Base-by-base conservation (phyloP, 2,329 filamentous ascomycete species). In the Dactylonectria estremocensis region DNA sequence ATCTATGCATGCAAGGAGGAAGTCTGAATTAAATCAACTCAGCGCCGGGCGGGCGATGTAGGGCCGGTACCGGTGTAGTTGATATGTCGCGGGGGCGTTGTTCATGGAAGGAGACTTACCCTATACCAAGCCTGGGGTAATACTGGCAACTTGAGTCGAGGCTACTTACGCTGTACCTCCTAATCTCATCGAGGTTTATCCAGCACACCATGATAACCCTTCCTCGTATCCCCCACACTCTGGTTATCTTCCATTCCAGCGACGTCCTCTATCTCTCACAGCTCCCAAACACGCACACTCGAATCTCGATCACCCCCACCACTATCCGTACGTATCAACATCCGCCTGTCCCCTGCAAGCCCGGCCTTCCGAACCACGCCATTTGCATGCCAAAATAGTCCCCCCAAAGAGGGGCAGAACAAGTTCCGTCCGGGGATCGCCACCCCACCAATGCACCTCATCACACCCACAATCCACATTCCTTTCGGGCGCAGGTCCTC, bases 401-500 rank as follows among this genome's bases (percentile, higher is more conserved):
- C 7, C 14, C 14, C 22, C 16, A 50, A 50, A 50, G 24, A 50
- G 46, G 22, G 46, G 46, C 40, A 22, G 43, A 46, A 11, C 22
- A 16, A 28, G 24, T 50, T 49, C 16, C 13, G 48, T 53, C 50
- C 31, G 50, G 50, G n/a, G 50, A 35, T 53, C 50, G 50, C 31
- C 50, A 33, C 49, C 31, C 22, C 50, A 5, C 50, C 50, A 53
- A 53, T 52, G 49, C 49, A 33, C n/a, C 49, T 33, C 24, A 35
- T 52, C 48, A 20, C 18, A n/a, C 22, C 13, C 24, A 31, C 14
- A n/a, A 50, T 22, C 22, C 48, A 50, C 48, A 50, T 50, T 50
- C 48, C 48, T 46, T 20, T 31, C 14, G 14, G 1, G 22, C 24
- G 14, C 24, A 43, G 37, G 13, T 14, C 37, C 8, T 22, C 8